These are phyloP conservation scores for Plasmopara muralis DNA, from an alignment of 352 stramenopile genomes.

Conservation along the genomic window DNA sequence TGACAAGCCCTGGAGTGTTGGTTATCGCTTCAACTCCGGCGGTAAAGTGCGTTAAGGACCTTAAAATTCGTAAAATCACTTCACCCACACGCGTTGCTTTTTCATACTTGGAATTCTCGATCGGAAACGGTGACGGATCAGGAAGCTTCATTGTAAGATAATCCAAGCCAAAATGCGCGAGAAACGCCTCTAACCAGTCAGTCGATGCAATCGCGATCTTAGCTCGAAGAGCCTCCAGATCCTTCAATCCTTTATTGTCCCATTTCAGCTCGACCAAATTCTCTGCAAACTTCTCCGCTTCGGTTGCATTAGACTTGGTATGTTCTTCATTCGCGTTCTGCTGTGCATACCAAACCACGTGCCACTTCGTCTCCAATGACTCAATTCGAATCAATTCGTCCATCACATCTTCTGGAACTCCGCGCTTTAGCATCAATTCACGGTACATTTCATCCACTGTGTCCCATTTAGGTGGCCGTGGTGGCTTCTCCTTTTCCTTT, in stretches of 20 bases:
- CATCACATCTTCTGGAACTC: constrained; percentile 78
- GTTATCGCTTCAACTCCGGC: constrained; percentile 77
- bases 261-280: constrained; percentile 77
- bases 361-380: constrained; percentile 79
- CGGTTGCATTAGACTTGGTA: constrained; percentile 40
- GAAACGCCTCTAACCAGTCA: constrained; percentile 75
- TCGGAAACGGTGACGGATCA: constrained; percentile 70
- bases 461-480: constrained; percentile 46
- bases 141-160: constrained; percentile 85
- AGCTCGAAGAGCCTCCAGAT: constrained; percentile 57
- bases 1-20: constrained; percentile 71
- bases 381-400: constrained; percentile 82
- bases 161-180: constrained; percentile 68
- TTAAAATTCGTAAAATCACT: constrained; percentile 66
- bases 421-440: constrained; percentile 68
- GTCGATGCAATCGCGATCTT: constrained; percentile 66
- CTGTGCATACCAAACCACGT: constrained; percentile 79
- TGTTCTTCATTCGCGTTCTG: constrained; percentile 75
- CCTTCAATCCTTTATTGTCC: constrained; percentile 73
- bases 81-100: constrained; percentile 72
- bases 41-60: constrained; percentile 73
- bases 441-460: constrained; percentile 86
- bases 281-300: constrained; percentile 65
- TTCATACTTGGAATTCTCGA: constrained; percentile 75
- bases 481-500: constrained; percentile 65